A percentile compares a stretch with the other conserved stretches of the same genome.
These are phyloP conservation scores for Fusarium xylarioides DNA, from an alignment of 2,329 filamentous ascomycete species.

Conservation along the genomic window DNA sequence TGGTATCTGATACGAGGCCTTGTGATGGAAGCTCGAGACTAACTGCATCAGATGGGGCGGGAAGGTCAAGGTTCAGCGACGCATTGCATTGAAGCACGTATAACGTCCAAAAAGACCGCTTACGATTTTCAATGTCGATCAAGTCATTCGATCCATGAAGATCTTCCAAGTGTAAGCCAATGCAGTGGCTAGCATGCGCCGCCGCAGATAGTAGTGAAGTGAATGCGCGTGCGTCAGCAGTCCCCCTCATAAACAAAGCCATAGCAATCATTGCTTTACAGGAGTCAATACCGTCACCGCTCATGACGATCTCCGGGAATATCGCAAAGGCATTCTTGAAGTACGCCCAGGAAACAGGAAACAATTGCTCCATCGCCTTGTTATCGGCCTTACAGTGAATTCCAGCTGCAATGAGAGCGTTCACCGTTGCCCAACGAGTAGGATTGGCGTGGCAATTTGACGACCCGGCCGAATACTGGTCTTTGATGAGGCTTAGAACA, in stretches of 20 bases:
- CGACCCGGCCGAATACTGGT: accelerated
- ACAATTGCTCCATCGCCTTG: background rate
- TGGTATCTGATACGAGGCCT: accelerated
- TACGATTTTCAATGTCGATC: background rate
- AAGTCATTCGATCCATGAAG: accelerated
- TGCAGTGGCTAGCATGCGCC: background rate
- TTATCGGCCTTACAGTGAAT: background rate
- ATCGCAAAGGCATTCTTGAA: background rate
- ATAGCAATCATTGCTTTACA: background rate
- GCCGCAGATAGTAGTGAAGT: background rate
- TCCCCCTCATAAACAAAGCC: background rate
- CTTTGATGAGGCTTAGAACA: background rate
- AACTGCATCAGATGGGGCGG: background rate
- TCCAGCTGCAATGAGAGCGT: background rate
- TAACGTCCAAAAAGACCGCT: background rate
- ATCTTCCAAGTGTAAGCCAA: background rate
- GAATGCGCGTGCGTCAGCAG: background rate
- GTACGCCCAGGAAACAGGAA: background rate
- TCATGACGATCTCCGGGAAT: background rate
- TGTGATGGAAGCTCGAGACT: background rate
- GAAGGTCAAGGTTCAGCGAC: background rate
- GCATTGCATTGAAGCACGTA: background rate
- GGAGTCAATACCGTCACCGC: background rate
- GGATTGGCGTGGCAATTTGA: background rate
- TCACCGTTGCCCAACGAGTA: background rate